phyloP scores from a whole-genome alignment of 768 basidiomycete species.

The Pleurotus pulmonarius region DNA sequence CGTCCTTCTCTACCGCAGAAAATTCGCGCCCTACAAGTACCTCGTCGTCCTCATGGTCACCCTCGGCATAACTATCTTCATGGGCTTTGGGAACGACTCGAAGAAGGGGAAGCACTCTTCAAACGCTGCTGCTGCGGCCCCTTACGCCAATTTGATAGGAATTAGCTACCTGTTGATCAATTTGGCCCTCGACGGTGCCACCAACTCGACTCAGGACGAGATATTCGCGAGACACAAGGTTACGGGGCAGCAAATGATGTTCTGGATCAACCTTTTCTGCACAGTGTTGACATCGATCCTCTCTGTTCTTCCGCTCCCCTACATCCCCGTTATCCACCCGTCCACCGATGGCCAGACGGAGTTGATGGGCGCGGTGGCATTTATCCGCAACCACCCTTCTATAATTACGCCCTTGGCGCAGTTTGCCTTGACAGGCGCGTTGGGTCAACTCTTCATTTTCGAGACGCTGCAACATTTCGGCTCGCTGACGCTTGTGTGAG shows the following conservation, averaged over 20 bases:
- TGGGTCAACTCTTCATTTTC: constrained; percentile 97
- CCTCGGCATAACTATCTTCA: constrained; percentile 87
- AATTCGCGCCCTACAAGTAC: constrained; percentile 93
- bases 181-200: constrained; percentile 86
- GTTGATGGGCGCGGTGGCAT: constrained; percentile 63
- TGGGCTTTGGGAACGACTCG: constrained; percentile 72
- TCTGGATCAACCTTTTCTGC: constrained; percentile 91
- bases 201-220: constrained; percentile 96
- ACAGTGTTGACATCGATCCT: constrained; percentile 69
- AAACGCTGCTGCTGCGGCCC: constrained; percentile 33
- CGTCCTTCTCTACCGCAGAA: constrained; percentile 88
- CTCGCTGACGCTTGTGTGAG: constrained; percentile 82
- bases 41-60: constrained; percentile 93
- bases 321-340: constrained; percentile 81
- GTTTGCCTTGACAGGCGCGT: constrained; percentile 86
- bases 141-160: constrained; percentile 66
- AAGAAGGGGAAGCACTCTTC: constrained; percentile 11
- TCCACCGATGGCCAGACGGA: constrained; percentile 57
- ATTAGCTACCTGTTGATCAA: constrained; percentile 78
- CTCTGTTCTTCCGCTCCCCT: constrained; percentile 69
- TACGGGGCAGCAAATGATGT: constrained; percentile 98
- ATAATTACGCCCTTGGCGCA: constrained; percentile 71
- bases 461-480: constrained; percentile 93
- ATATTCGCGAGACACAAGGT: constrained; percentile 77
- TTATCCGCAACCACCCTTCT: constrained; percentile 75